Evolutionary conservation across 2,329 filamentous ascomycete species (phyloP).

Genomic region (Microsporum audouinii): DNA sequence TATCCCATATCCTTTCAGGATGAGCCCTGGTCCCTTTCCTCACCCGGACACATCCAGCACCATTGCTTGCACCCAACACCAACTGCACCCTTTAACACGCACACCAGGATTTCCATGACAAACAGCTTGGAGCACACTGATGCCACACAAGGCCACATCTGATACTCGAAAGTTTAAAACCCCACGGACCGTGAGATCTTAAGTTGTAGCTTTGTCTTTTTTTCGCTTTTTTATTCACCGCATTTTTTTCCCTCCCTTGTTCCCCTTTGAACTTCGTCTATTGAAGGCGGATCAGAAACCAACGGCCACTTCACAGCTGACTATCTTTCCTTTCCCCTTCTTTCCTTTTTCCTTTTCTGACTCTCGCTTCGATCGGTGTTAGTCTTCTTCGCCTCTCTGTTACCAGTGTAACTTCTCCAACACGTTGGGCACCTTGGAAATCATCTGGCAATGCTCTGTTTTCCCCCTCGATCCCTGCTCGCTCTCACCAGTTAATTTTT

Average conservation of each 20-base stretch:
- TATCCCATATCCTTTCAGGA: not conserved
- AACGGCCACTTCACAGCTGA: not conserved
- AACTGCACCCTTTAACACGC: slow-evolving; percentile 3
- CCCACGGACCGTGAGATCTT: not conserved
- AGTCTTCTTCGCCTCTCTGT: not conserved
- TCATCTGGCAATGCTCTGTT: not conserved
- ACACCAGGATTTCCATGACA: slow-evolving; percentile 1
- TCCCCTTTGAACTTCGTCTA: not conserved
- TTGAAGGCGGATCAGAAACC: not conserved
- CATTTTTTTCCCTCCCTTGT: not conserved
- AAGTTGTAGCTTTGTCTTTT: not conserved
- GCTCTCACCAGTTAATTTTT: not conserved
- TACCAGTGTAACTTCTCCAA: not conserved
- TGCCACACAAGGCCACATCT: slow-evolving; percentile 1
- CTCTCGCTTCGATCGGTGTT: not conserved
- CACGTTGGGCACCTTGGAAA: not conserved
- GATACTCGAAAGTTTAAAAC: not conserved
- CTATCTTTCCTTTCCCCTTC: not conserved
- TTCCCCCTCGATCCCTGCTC: not conserved
- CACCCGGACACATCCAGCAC: not conserved
- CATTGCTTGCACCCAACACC: not conserved
- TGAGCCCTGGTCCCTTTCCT: not conserved
- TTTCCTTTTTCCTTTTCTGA: not conserved
- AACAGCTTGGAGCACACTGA: not conserved
- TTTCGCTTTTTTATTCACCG: slow-evolving; percentile 3